These are phyloP conservation scores for Parasitella parasitica DNA, from an alignment of 371 early-diverging fungal species.

Conservation along the genomic window DNA sequence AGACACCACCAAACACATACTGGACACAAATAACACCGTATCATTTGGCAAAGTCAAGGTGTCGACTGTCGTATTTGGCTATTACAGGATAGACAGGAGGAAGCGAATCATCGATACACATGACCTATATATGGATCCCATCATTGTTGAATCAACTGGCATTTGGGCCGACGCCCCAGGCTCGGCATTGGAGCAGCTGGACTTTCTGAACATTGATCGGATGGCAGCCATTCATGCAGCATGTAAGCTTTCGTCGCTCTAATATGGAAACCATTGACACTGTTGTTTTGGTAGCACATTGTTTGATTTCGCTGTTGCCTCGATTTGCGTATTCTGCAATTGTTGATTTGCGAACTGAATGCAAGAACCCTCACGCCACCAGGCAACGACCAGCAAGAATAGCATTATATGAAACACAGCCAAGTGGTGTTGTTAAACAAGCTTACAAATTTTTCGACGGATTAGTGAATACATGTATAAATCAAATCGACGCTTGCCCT, in stretches of 20 bases:
- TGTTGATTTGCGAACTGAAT: constrained; percentile 40
- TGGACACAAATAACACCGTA: constrained; percentile 16
- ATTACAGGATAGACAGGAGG: constrained; percentile 49
- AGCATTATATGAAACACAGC: constrained; percentile 44
- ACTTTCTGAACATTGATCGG: constrained; percentile 28
- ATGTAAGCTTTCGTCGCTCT: too few species aligned
- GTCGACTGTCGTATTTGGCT: constrained; percentile 57
- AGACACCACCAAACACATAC: constrained; percentile 8
- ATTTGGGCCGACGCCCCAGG: constrained; percentile 45
- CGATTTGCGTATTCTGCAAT: constrained; percentile 22
- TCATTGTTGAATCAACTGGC: constrained; percentile 37
- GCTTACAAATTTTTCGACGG: constrained; percentile 37
- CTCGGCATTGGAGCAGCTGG: constrained; percentile 18
- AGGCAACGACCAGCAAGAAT: constrained; percentile 39
- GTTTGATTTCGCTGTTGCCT: constrained; percentile 38
- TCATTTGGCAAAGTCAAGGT: constrained; percentile 42
- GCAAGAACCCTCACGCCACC: constrained; percentile 49
- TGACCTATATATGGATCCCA: constrained; percentile 53
- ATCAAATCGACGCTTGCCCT: constrained; percentile 32
- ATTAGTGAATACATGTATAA: constrained; percentile 20
- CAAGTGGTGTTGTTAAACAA: constrained; percentile 34
- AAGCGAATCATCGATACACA: constrained; percentile 43
- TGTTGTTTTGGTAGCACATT: constrained; percentile 28
- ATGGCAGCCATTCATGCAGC: constrained; percentile 51
- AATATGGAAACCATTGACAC: too few species aligned